Evolutionary conservation across 371 early-diverging fungal genomes (phyloP), one percentile per base, ranked within the genome.

Genomic region (Blyttiomyces sp.): DNA sequence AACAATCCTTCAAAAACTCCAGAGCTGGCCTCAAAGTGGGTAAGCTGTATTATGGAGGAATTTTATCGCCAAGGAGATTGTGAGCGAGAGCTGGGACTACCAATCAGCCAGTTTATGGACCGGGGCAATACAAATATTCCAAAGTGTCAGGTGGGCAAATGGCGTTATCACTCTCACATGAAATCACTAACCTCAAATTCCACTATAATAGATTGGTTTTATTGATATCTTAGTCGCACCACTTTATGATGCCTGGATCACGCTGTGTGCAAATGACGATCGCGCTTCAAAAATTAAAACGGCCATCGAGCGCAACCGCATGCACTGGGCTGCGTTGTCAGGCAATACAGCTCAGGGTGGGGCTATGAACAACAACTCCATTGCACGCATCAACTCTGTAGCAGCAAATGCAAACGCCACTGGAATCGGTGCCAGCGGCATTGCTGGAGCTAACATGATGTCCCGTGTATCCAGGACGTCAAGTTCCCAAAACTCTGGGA

Each of bases 1-100:
- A 75, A 68, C 54, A 84, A 84, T 61, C 74, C 81, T 0, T 54
- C 77, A 6, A 81, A 82, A 54, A 70, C 73, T 24, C 60, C 65
- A 9, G 71, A 65, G 2, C 55, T 81, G n/a, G 69, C 73, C 9
- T 53, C 48, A 2, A 43, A 68, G 42, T 84, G 84, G 84, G 61
- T 72, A 9, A 57, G 68, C 19, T 46, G 57, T n/a, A 68, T 83
- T 45, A 80, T 78, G 77, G 80, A 79, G 43, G 66, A 66, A 43
- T 68, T 68, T 43, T 77, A 73, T 43, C 17, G 60, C 24, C 75
- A 74, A 58, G 74, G 71, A 19, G 66, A 66, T 50, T 23, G 34
- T 4, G 69, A 67, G 52, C 32, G 61, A 19, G 64, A 66, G 30
- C 63, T 58, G 24, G 68, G 68, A 1, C 28, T 69, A 32, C 66